Conservation (phyloP, 2,329 filamentous ascomycete species). For the Penicillium sp. region DNA sequence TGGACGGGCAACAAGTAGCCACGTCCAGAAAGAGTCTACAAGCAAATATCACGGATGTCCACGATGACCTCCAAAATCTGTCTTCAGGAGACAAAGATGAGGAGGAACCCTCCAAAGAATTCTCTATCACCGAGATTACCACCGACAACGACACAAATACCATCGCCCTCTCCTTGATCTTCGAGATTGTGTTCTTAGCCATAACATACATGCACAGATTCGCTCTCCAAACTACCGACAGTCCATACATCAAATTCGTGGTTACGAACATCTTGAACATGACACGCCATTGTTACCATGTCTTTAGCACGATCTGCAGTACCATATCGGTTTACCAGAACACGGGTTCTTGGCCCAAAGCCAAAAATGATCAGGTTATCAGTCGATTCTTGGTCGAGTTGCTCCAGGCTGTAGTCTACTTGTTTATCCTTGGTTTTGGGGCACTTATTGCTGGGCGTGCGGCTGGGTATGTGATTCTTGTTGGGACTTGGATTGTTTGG, state of each 20-base stretch:
- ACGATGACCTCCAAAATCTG: slow-evolving; percentile 18
- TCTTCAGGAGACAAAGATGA: slow-evolving; percentile 12
- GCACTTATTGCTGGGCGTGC: slow-evolving; percentile 32
- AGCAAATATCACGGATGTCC: slow-evolving; percentile 22
- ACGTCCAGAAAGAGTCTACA: slow-evolving; percentile 17
- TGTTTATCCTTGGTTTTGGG: slow-evolving; percentile 34
- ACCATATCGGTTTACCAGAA: slow-evolving; percentile 32
- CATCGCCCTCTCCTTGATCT: slow-evolving; percentile 29
- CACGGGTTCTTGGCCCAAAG: slow-evolving; percentile 32
- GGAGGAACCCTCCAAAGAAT: slow-evolving; percentile 13
- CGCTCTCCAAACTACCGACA: slow-evolving; percentile 22
- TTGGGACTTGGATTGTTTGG: slow-evolving; percentile 40
- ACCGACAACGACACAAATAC: slow-evolving; percentile 1
- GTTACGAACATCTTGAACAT: slow-evolving; percentile 30
- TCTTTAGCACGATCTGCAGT: slow-evolving; percentile 25
- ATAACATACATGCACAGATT: slow-evolving; percentile 28
- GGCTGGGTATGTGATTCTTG: slow-evolving; percentile 33
- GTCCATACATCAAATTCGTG: slow-evolving; percentile 25
- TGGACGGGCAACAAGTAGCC: slow-evolving; percentile 36
- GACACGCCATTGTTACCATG: slow-evolving; percentile 32
- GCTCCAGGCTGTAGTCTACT: slow-evolving; percentile 34
- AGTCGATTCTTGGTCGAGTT: slow-evolving; percentile 31
- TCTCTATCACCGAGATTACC: neutral
- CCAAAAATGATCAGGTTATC: slow-evolving; percentile 28
- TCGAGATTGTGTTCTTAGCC: slow-evolving; percentile 32